phyloP scores from a whole-genome alignment of 495 filamentous ascomycete species.

The Lophiostoma macrostomum region DNA sequence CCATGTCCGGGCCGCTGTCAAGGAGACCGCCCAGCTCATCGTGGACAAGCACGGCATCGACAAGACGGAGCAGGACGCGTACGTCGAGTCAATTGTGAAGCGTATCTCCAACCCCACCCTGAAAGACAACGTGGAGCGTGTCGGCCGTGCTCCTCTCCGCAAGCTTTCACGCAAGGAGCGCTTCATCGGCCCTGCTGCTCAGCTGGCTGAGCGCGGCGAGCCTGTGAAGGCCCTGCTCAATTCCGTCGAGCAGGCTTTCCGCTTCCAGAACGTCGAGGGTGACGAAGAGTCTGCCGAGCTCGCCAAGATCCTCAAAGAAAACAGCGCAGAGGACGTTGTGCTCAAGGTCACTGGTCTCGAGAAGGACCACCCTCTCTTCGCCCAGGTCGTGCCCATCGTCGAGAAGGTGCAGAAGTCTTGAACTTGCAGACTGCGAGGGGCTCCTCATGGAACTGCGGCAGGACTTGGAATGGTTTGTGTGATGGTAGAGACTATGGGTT shows the following conservation, averaged over 20 bases:
- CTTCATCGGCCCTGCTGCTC: slow-evolving; percentile 86
- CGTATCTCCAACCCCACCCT: slow-evolving; percentile 95
- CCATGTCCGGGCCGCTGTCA: slow-evolving; percentile 70
- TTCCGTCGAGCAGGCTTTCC: slow-evolving; percentile 79
- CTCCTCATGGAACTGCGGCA: too few species aligned
- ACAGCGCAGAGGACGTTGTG: slow-evolving; percentile 64
- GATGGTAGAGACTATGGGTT: too few species aligned
- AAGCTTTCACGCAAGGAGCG: slow-evolving; percentile 92
- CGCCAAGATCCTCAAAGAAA: slow-evolving; percentile 74
- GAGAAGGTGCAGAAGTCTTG: slow-evolving; percentile 72
- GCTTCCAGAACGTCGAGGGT: slow-evolving; percentile 86
- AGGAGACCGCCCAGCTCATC: slow-evolving; percentile 82
- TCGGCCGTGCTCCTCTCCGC: slow-evolving; percentile 88
- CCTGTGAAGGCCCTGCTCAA: slow-evolving; percentile 67
- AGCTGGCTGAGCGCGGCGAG: slow-evolving; percentile 74
- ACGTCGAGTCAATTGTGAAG: slow-evolving; percentile 86
- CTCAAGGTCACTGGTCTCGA: slow-evolving; percentile 72
- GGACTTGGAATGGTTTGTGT: too few species aligned
- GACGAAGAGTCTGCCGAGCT: slow-evolving; percentile 83
- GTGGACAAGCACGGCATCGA: slow-evolving; percentile 79
- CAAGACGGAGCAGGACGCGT: slow-evolving; percentile 73
- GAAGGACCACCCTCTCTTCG: slow-evolving; percentile 67
- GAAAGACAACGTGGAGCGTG: slow-evolving; percentile 89
- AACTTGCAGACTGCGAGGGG: too few species aligned
- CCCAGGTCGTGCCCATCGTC: slow-evolving; percentile 66